Percentiles rank a stretch among this genome's conserved stretches.
Conservation (phyloP, 768 basidiomycete genomes). For the Glaciozyma antarctica region DNA sequence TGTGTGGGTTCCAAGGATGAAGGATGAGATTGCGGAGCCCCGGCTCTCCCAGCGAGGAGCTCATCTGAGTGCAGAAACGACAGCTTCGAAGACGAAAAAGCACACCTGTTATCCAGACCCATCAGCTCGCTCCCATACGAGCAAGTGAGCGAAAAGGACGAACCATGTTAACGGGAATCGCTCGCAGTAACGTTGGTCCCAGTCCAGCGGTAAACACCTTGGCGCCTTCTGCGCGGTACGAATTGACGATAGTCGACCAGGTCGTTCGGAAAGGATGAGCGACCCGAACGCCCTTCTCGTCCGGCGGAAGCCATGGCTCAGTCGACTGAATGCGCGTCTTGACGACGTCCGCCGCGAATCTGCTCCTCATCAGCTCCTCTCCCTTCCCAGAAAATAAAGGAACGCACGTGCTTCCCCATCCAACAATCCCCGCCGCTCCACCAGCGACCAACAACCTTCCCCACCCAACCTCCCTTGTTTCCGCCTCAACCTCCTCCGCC, state of each 20-base stretch:
- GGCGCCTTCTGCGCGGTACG: slow-evolving; percentile 57
- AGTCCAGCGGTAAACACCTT: slow-evolving; percentile 68
- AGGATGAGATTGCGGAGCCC: too few relatives aligned
- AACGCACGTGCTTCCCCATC: slow-evolving; percentile 50
- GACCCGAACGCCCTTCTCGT: neutral
- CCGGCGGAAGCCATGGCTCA: slow-evolving; percentile 6
- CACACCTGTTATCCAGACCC: neutral
- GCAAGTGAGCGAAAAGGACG: neutral
- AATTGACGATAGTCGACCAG: slow-evolving; percentile 38
- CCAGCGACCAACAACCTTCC: slow-evolving; percentile 23
- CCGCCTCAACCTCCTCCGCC: slow-evolving; percentile 19
- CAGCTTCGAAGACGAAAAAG: slow-evolving; percentile 3
- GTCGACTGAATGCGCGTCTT: slow-evolving; percentile 76
- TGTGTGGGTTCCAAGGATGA: too few relatives aligned
- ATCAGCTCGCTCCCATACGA: neutral
- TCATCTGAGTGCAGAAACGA: neutral
- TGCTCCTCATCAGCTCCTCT: slow-evolving; percentile 35
- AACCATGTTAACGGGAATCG: slow-evolving; percentile 62
- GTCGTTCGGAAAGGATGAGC: slow-evolving; percentile 7
- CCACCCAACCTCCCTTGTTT: neutral
- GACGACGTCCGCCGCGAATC: slow-evolving; percentile 80
- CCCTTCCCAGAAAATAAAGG: neutral
- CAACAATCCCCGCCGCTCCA: slow-evolving; percentile 45
- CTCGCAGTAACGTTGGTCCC: slow-evolving; percentile 71
- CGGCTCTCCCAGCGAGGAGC: too few relatives aligned